These are phyloP conservation scores for Deuterostichococcus epilithicus DNA, from an alignment of 139 green algal genomes.

Conservation along the genomic window DNA sequence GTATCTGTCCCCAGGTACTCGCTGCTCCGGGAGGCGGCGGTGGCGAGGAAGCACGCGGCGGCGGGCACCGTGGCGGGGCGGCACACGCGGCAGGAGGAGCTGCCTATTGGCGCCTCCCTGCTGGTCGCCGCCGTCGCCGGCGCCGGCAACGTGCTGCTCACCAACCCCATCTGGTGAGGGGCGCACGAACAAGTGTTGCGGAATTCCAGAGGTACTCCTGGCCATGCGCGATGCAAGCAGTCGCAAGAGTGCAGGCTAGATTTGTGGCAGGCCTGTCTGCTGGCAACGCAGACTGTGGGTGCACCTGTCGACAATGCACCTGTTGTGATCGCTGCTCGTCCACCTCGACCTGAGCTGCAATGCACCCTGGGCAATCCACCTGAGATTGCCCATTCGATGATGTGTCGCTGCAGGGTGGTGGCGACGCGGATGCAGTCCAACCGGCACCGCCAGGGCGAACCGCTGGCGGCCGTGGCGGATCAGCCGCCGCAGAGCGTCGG, in stretches of 20 bases:
- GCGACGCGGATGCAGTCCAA: slow-evolving; percentile 81
- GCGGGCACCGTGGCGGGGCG: background rate
- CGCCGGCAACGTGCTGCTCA: slow-evolving; percentile 81
- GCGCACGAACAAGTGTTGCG: too few species aligned
- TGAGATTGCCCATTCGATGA: too few species aligned
- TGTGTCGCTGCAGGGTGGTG: slow-evolving; percentile 39
- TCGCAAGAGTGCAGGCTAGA: too few species aligned
- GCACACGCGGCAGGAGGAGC: background rate
- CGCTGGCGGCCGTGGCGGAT: background rate
- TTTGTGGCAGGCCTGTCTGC: too few species aligned
- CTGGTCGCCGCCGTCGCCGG: slow-evolving; percentile 72
- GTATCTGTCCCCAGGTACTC: slow-evolving; percentile 23
- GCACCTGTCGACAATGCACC: too few species aligned
- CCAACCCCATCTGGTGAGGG: slow-evolving; percentile 83
- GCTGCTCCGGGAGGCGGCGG: slow-evolving; percentile 28
- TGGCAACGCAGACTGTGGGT: too few species aligned
- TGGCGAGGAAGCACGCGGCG: slow-evolving; percentile 7
- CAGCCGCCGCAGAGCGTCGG: slow-evolving; percentile 2
- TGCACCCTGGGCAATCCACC: too few species aligned
- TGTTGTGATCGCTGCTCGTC: too few species aligned
- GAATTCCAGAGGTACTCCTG: too few species aligned
- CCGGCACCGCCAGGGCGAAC: background rate
- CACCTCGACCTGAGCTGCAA: too few species aligned
- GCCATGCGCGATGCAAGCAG: too few species aligned
- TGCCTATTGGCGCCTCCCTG: slow-evolving; percentile 55